phyloP scores from a whole-genome alignment of 2,329 filamentous ascomycete genomes.

The Penicillium sp. region DNA sequence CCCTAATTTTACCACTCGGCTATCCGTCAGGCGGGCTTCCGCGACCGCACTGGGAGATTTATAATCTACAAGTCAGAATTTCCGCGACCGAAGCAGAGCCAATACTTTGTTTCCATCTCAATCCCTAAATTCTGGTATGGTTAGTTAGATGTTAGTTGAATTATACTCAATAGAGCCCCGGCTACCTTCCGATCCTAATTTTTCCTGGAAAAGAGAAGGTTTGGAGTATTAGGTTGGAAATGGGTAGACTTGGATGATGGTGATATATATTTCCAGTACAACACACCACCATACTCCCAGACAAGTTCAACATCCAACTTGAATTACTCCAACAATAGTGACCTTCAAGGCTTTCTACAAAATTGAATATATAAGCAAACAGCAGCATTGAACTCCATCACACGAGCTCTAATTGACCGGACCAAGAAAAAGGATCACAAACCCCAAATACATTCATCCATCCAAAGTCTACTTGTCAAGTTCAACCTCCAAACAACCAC shows the following conservation, averaged over 20 bases:
- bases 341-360: too few species aligned
- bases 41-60: neutral
- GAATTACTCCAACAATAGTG: neutral
- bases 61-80: neutral
- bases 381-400: too few species aligned
- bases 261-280: constrained; percentile 1
- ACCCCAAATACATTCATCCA: too few species aligned
- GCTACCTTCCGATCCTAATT: neutral
- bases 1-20: neutral
- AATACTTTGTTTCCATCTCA: neutral
- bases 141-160: neutral
- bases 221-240: too few species aligned
- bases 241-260: neutral
- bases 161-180: neutral
- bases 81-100: neutral
- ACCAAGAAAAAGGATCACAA: too few species aligned
- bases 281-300: neutral
- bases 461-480: too few species aligned
- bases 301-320: neutral
- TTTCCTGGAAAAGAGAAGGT: neutral
- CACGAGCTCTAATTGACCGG: too few species aligned
- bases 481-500: too few species aligned
- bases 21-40: neutral
- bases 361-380: too few species aligned
- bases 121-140: neutral